phyloP scores from a whole-genome alignment of 495 filamentous ascomycete species.

The Entonaema liquescens region DNA sequence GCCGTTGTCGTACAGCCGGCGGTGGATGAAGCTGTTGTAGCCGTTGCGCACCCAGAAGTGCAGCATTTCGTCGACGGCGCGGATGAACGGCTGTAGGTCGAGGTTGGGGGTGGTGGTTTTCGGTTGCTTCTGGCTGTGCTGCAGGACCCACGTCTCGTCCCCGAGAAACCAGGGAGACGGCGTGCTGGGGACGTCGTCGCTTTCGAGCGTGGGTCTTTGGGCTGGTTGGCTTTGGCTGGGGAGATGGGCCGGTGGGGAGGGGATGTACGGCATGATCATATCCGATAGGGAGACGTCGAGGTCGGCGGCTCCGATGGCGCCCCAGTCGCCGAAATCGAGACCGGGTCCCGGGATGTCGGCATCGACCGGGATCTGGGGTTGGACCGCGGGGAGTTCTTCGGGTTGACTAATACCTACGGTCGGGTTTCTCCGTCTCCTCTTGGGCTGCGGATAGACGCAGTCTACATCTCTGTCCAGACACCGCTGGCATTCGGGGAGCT shows the following conservation, averaged over 20 bases:
- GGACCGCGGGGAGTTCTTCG: neutral
- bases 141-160: neutral
- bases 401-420: neutral
- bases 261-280: neutral
- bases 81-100: neutral
- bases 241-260: neutral
- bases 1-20: neutral
- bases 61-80: neutral
- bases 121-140: neutral
- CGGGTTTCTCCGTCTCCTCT: conserved; percentile 9
- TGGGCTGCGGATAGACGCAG: conserved; percentile 14
- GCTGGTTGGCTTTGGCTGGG: neutral
- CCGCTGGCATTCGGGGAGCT: conserved; percentile 14
- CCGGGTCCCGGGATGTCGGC: neutral
- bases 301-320: neutral
- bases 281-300: neutral
- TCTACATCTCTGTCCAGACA: conserved; percentile 18
- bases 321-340: neutral
- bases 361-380: neutral
- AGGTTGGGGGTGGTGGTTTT: neutral
- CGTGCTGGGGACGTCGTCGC: neutral
- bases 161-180: neutral
- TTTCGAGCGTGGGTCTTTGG: neutral
- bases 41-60: neutral
- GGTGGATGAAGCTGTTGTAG: neutral